Evolutionary conservation across 225 moss, liverwort and hornwort genomes (phyloP).

Genomic region (Neckera pumila): DNA sequence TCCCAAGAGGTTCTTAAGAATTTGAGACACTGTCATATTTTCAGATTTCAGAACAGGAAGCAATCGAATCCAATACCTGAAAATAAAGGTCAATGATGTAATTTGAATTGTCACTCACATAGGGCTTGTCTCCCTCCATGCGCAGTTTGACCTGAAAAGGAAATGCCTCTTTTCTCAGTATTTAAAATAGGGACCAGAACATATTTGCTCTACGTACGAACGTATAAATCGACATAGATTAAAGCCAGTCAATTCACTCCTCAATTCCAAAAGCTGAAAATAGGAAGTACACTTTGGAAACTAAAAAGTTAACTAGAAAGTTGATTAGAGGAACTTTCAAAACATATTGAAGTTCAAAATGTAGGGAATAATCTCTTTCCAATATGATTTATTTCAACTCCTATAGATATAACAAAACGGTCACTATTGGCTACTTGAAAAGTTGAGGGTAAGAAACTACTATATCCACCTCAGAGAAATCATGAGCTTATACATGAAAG

Average conservation of each 20-base stretch:
- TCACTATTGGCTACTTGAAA: neutral
- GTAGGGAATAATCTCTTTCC: neutral
- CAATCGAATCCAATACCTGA: slow-evolving; percentile 35
- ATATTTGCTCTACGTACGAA: neutral
- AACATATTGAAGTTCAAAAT: neutral
- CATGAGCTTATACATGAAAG: neutral
- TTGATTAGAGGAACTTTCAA: neutral
- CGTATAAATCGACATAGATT: neutral
- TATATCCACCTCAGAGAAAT: neutral
- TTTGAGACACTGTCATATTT: neutral
- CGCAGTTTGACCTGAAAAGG: slow-evolving; percentile 70
- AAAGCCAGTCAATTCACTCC: neutral
- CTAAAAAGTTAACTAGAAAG: neutral
- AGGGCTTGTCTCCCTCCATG: slow-evolving; percentile 88
- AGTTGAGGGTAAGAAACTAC: neutral
- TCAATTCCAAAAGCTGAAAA: neutral
- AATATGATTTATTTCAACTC: neutral
- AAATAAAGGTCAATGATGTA: slow-evolving; percentile 98
- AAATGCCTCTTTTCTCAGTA: neutral
- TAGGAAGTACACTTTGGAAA: neutral
- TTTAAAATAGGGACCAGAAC: neutral
- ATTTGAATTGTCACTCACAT: slow-evolving; percentile 97
- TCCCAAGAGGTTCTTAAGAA: neutral
- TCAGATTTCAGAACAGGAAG: neutral
- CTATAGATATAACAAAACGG: neutral